Evolutionary conservation across 805 yeast genomes (phyloP), one percentile per base, ranked within the genome.

Genomic region (Monosporozyma siamensis): DNA sequence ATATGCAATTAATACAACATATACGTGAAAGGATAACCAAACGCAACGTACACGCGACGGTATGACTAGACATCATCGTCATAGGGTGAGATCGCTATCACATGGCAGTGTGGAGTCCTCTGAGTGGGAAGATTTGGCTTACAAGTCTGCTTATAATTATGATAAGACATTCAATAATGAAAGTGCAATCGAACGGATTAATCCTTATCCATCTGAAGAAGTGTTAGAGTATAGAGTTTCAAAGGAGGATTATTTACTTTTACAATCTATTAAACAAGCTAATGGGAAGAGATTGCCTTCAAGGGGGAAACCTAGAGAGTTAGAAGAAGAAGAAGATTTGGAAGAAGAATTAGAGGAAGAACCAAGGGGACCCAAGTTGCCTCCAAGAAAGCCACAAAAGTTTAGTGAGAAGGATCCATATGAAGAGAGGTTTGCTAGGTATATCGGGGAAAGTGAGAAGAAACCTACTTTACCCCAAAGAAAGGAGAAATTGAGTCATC

Each of bases 91-190:
- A n/a, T n/a, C n/a, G n/a, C n/a, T n/a, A n/a, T n/a, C n/a, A n/a
- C n/a, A n/a, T n/a, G n/a, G n/a, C n/a, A n/a, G n/a, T n/a, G n/a
- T n/a, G n/a, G n/a, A n/a, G n/a, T n/a, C n/a, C n/a, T n/a, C n/a
- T n/a, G n/a, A n/a, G n/a, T n/a, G n/a, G n/a, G n/a, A n/a, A n/a
- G 18, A 30, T 22, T 18, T 56, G 32, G 51, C 58, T 0, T 58
- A 51, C 40, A 47, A 44, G 37, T 57, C 64, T 21, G 64, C 63
- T 2, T 60, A 59, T 39, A 60, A 54, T 29, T 59, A 53, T 47
- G 63, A 58, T 34, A 54, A 45, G 47, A 51, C 61, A 1, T 57
- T 56, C 30, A 54, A 61, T 22, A 14, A 20, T 4, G 6, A 20
- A 23, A 11, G 14, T n/a, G n/a, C n/a, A n/a, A n/a, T n/a, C n/a